Evolutionary conservation across 2,329 filamentous ascomycete species (phyloP).

Genomic region (Onygena corvina): DNA sequence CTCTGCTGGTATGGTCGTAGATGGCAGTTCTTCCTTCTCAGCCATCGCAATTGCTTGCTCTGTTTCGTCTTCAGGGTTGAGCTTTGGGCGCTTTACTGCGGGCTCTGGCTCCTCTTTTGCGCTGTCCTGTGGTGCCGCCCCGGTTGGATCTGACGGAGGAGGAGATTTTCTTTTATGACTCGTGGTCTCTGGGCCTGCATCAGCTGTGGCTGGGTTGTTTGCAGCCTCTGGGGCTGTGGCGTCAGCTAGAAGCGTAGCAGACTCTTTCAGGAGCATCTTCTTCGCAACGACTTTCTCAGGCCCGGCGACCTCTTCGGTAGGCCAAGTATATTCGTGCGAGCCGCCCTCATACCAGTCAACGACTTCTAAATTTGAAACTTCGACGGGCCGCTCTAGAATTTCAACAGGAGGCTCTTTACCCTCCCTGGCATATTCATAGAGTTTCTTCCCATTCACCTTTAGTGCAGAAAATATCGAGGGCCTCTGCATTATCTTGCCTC

Average conservation of each 20-base stretch:
- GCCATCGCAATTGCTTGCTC: constrained; percentile 1
- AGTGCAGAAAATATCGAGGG: constrained; percentile 88
- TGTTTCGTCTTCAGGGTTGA: not conserved
- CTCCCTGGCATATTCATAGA: constrained; percentile 91
- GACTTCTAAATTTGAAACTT: constrained; percentile 65
- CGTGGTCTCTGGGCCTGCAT: constrained; percentile 13
- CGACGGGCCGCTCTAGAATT: constrained; percentile 68
- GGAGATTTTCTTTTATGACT: constrained; percentile 28
- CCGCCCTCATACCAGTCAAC: constrained; percentile 76
- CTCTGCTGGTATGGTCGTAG: constrained; percentile 20
- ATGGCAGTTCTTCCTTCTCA: constrained; percentile 21
- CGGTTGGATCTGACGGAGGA: constrained; percentile 19
- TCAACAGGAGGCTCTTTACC: constrained; percentile 76
- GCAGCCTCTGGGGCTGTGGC: not conserved
- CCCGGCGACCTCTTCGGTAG: constrained; percentile 60
- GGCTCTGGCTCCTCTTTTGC: not conserved
- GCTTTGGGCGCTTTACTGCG: constrained; percentile 8
- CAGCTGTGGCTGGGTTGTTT: constrained; percentile 8
- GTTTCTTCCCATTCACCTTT: constrained; percentile 81
- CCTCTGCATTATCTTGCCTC: constrained; percentile 75
- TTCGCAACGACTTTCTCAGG: constrained; percentile 67
- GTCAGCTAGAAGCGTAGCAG: constrained; percentile 13
- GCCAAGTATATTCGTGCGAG: constrained; percentile 66
- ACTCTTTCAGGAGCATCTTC: constrained; percentile 43
- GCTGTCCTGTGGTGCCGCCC: not conserved